Base-by-base conservation (phyloP, 2,329 filamentous ascomycete genomes). In the Ceratocystis variospora region DNA sequence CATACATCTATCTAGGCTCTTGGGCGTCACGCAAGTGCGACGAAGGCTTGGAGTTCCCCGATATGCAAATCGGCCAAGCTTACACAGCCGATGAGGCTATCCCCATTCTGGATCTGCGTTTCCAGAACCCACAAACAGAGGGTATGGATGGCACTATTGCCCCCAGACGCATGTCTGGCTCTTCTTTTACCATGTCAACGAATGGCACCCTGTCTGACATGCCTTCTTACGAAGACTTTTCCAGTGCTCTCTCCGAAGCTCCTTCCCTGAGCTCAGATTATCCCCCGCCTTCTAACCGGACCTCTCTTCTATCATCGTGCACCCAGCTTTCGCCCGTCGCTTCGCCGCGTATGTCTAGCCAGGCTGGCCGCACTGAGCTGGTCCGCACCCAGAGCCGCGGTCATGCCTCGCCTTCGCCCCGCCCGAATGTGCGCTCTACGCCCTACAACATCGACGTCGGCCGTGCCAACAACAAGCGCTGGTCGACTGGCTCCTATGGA, bases 401-500 rank as follows among this genome's bases (percentile, higher is more conserved):
- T 25, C 82, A 87, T 50, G 86, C 86, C 12, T 89, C 87, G 59
- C 87, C 87, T 46, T 88, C 87, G 41, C 87, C 88, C 25, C 81
- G 87, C 57, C 85, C 84, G 41, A 84, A 80, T 65, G 79, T 87
- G 72, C 83, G 87, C 68, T 83, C 87, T 50, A 86, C 84, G 19
- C 88, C 88, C 0, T 90, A 90, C 75, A 86, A 78, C 63, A 79
- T 89, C 63, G 87, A 90, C 59, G 81, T 80, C 64, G 79, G 79
- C 59, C 82, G 86, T 69, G 22, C 22, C 15, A 57, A 57, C 22
- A 84, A 80, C 73, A 90, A 90, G 78, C 80, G 88, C 70, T 91
- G 88, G 87, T 90, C 88, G 22, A 90, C 88, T 2, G 87, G 87
- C 15, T 89, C 86, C 2, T 89, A 87, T 68, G 85, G 81, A 22